phyloP scores from a whole-genome alignment of 225 moss, liverwort and hornwort genomes.

The Straminergon stramineum region DNA sequence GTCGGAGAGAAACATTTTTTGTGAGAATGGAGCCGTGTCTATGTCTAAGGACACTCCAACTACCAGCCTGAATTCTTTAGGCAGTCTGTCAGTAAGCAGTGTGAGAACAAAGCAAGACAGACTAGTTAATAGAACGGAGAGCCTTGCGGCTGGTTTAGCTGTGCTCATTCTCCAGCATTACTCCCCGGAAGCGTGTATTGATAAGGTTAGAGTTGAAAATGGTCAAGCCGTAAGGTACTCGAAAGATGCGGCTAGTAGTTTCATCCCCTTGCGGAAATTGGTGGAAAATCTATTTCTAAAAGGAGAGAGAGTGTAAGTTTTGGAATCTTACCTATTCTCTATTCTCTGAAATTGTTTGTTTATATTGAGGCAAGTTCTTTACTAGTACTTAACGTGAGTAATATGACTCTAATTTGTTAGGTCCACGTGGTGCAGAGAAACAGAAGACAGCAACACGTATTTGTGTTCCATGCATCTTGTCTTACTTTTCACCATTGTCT shows the following conservation, averaged over 20 bases:
- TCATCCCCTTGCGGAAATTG: slow-evolving; percentile 28
- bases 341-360: background rate
- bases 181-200: slow-evolving; percentile 4
- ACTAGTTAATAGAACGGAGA: slow-evolving; percentile 18
- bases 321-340: background rate
- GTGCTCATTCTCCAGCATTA: slow-evolving; percentile 28
- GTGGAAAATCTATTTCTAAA: slow-evolving; percentile 18
- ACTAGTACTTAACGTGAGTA: background rate
- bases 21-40: slow-evolving; percentile 6
- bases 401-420: background rate
- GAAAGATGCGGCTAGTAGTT: background rate
- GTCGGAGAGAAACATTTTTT: slow-evolving; percentile 21
- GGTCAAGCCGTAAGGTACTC: background rate
- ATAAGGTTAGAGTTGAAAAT: slow-evolving; percentile 2
- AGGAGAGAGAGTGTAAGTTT: slow-evolving; percentile 27
- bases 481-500: background rate
- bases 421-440: background rate
- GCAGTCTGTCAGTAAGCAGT: slow-evolving; percentile 18
- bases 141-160: slow-evolving; percentile 38
- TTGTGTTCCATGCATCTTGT: background rate
- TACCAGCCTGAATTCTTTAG: background rate
- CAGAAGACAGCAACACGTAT: background rate
- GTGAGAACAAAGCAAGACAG: slow-evolving; percentile 37
- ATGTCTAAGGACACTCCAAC: background rate
- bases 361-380: background rate